Percentiles rank a stretch among this genome's conserved stretches.
Conservation (phyloP, 2,329 filamentous ascomycete species). For the Pseudocercospora eumusae region DNA sequence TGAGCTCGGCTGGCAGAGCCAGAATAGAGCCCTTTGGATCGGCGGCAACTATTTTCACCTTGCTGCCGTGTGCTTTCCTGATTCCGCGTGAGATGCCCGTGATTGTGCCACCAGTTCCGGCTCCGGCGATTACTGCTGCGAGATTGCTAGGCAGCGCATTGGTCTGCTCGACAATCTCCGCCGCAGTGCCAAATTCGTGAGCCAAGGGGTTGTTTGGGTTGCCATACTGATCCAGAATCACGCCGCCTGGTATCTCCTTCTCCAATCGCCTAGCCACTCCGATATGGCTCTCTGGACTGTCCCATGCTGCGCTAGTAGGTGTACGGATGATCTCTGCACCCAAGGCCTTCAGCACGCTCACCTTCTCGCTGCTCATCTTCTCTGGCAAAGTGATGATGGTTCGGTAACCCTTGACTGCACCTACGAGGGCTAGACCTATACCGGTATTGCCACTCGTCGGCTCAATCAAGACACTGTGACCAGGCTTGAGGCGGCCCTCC, state of each 20-base stretch:
- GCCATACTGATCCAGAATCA: slow-evolving; percentile 95
- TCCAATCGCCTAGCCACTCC: slow-evolving; percentile 86
- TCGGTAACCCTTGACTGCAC: slow-evolving; percentile 94
- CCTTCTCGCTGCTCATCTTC: slow-evolving; percentile 99
- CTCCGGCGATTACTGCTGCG: slow-evolving; percentile 82
- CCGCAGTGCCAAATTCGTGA: slow-evolving; percentile 89
- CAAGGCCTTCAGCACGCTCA: slow-evolving; percentile 87
- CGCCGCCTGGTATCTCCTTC: slow-evolving; percentile 94
- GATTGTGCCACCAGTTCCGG: slow-evolving; percentile 93
- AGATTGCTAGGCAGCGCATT: slow-evolving; percentile 63
- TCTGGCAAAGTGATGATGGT: slow-evolving; percentile 98
- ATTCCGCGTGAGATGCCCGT: slow-evolving; percentile 84
- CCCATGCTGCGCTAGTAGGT: slow-evolving; percentile 91
- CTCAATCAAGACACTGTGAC: slow-evolving; percentile 88
- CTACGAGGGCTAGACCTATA: slow-evolving; percentile 91
- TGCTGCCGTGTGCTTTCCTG: slow-evolving; percentile 74
- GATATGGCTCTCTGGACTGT: slow-evolving; percentile 94
- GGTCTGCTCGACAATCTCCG: slow-evolving; percentile 95
- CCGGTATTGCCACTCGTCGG: slow-evolving; percentile 98
- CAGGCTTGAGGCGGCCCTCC: slow-evolving; percentile 90
- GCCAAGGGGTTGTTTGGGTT: slow-evolving; percentile 90
- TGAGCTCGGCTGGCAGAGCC: slow-evolving; percentile 76
- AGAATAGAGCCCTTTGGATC: slow-evolving; percentile 92
- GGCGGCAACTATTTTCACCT: slow-evolving; percentile 86
- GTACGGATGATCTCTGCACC: slow-evolving; percentile 98